Base-by-base conservation (phyloP, 164 flowering plant genomes). In the Annona squamosa region DNA sequence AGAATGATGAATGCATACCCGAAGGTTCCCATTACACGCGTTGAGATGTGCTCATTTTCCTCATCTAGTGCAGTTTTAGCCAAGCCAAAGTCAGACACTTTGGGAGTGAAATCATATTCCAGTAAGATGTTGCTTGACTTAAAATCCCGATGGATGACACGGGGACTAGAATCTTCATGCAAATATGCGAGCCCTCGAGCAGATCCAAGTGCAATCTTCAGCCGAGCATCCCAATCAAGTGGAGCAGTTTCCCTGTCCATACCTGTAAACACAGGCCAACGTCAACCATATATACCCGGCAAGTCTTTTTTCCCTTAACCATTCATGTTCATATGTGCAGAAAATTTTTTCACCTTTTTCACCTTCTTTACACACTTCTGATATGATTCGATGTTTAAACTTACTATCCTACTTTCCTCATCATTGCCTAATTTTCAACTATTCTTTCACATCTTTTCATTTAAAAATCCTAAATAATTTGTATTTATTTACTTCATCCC, bases 151-250 rank as follows among this genome's bases (percentile, higher is more conserved):
- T 96, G 99, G 77, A 96, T 96, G 12, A 96, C 98, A 68, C 93
- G 97, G 63, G 99, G 99, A 74, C 91, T 96, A 66, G 99, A 93
- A 82, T 96, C 99, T 81, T 96, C 99, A 73, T 93, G 99, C 76
- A 96, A 98, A 81, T 95, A 95, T 63, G 99, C 99, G 78, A 95
- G 82, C 61, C 97, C 99, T 78, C 99, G 88, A 26, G 98, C 99
- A 63, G 99, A 92, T 74, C 99, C 98, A 80, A 96, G 92, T 67
- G 98, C 97, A 82, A 96, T 91, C 82, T 93, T 96, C 82, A 93
- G 71, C 71, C 99, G 83, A 9, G 94, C 90, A 79, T 91, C 97
- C 99, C 99, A 96, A 75, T 93, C 97, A 81, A 96, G 95, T 74
- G 84, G 85, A n/a, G 85, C 86, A 43, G 74, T 80, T 71, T 63